Evolutionary conservation across 805 yeast species (phyloP), one percentile per base, ranked within the genome.

Genomic region (Pichia thaimueangensis): DNA sequence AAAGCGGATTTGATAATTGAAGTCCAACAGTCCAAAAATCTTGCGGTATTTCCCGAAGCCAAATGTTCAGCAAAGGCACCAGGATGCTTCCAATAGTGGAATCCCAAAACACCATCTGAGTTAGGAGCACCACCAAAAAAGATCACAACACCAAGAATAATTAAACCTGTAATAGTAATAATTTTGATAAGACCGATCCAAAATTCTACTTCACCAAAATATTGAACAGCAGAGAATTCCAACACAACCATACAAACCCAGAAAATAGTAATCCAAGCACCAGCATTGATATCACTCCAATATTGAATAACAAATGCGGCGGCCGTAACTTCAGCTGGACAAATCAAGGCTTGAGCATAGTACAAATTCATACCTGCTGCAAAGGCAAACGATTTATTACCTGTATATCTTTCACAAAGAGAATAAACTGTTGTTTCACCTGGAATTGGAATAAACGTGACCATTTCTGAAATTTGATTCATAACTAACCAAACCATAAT

Each of bases 141-240:
- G 47, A 79, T 73, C 19, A 74, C 70, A 53, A 74, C 60, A 45
- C 79, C 73, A 32, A 72, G 60, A 32, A 80, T 58, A 45, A 80
- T 74, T 40, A 80, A 64, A 15, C 86, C 86, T 16, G 76, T 54
- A 52, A 83, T 73, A 23, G 82, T 71, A 23, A 80, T 43, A n/a
- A 83, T 78, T 57, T 82, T 83, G 56, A 82, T 64, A n/a, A 72
- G 53, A 0, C 84, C 78, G 45, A 77, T 69, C 81, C 80, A 82
- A 59, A 77, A 83, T 45, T 78, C 85, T 31, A 72, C 65, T 55
- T 74, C 80, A 38, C 66, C 69, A 37, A 58, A 64, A 20, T 47
- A 48, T 30, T 53, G 47, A 27, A 63, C 65, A 3, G 82, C 78
- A 34, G 68, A 61, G 35, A 71, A 56, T 53, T 78, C 78, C 28